Percentiles rank a stretch among this genome's conserved stretches.
Conservation (phyloP, 257 asterid species). For the Eustoma russellianum region DNA sequence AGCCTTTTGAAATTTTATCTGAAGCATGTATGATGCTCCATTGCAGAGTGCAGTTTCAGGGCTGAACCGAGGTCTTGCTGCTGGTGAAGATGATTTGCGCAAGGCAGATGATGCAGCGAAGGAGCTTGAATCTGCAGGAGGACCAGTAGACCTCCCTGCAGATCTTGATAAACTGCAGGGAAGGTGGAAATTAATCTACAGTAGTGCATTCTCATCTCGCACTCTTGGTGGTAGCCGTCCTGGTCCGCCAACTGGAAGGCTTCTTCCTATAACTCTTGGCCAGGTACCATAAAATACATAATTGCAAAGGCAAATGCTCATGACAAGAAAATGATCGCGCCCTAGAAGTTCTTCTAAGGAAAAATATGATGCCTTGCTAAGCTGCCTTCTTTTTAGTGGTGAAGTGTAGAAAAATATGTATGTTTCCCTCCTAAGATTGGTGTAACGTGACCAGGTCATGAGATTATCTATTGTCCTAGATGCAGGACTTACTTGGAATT, state of each 20-base stretch:
- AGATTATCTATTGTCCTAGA: no score
- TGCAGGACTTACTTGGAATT: no score
- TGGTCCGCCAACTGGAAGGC: conserved; percentile 92
- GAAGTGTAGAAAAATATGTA: no score
- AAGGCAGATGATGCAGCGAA: conserved; percentile 73
- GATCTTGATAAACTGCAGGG: conserved; percentile 81
- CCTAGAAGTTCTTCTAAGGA: no score
- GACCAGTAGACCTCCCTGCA: conserved; percentile 46
- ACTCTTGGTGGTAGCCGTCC: conserved; percentile 99
- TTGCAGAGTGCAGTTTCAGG: conserved; percentile 83
- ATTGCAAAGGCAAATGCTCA: no score
- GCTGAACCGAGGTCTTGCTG: conserved; percentile 92
- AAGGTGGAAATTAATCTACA: conserved; percentile 78
- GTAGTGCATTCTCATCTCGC: conserved; percentile 86
- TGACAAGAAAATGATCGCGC: no score
- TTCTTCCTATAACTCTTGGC: conserved; percentile 90
- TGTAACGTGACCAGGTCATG: no score
- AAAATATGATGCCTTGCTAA: no score
- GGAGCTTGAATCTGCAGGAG: conserved; percentile 69
- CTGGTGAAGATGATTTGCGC: conserved; percentile 61
- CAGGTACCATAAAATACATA: conserved; percentile 33
- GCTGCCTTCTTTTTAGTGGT: no score
- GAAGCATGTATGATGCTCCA: neutral
- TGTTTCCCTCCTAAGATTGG: no score
- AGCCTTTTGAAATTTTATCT: no score